Evolutionary conservation across 176 grass and related monocot species (phyloP).

Genomic region (Oryza rufipogon): DNA sequence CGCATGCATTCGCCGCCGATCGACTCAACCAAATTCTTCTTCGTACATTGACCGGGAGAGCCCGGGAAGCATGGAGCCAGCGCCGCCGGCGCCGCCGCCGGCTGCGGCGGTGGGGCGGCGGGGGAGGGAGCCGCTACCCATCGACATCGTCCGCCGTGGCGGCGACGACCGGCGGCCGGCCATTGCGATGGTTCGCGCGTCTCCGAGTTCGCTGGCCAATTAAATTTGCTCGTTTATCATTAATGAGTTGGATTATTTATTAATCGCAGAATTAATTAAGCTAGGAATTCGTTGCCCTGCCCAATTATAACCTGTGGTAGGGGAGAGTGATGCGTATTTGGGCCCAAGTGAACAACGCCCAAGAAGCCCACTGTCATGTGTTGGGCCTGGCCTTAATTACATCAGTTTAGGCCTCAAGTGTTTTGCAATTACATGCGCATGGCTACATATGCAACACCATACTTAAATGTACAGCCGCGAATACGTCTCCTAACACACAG

Average conservation of each 20-base stretch:
- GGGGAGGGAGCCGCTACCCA: slow-evolving; percentile 24
- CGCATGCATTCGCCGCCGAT: neutral
- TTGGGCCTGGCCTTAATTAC: too few species aligned
- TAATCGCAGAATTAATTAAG: neutral
- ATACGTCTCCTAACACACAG: too few species aligned
- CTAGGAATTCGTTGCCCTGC: neutral
- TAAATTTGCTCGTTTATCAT: neutral
- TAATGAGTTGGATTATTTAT: neutral
- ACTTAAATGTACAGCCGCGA: too few species aligned
- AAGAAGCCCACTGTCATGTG: too few species aligned
- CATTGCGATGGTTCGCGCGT: slow-evolving; percentile 17
- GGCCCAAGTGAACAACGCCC: too few species aligned
- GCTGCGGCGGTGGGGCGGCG: neutral
- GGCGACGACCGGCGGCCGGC: slow-evolving; percentile 23
- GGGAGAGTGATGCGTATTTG: neutral
- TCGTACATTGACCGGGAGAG: slow-evolving; percentile 48
- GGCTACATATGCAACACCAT: too few species aligned
- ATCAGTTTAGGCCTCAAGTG: too few species aligned
- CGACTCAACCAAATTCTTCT: too few species aligned
- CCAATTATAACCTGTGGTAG: slow-evolving; percentile 43
- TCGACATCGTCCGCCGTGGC: slow-evolving; percentile 41
- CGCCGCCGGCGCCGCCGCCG: neutral
- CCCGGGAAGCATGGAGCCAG: slow-evolving; percentile 31
- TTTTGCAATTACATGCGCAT: too few species aligned
- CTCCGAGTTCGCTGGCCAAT: neutral